Evolutionary conservation across 345 rosid genomes (phyloP), one percentile per base, ranked within the genome.

Genomic region (Isatis tinctoria): DNA sequence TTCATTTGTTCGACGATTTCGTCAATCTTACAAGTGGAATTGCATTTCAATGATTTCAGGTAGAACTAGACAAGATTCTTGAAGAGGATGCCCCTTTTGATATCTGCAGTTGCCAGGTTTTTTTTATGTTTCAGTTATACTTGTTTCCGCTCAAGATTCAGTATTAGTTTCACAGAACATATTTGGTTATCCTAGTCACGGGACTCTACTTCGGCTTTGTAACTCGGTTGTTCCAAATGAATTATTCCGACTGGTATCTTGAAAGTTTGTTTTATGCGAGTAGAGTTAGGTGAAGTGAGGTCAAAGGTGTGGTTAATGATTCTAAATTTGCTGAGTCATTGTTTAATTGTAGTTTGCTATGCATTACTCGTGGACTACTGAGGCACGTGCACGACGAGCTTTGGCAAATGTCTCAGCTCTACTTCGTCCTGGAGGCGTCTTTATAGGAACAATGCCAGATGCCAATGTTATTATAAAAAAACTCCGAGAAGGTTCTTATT

Each of bases 381-480:
- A 90, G 78, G 88, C 91, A 65, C 92, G 91, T 51, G 99, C 97
- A 43, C 84, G 96, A 16, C 87, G 92, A 73, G 98, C 99, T 61
- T 83, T 95, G 82, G 92, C 96, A 59, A 95, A 95, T 78, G 88
- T 92, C 40, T 92, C 99, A 32, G 89, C 97, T 70, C 76, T 95
- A 72, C 99, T 95, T 77, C 96, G 96, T 59, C 98, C 99, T 0
- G 97, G 99, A 69, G 98, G 99, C 60, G 85, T 80, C 32, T 90
- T 92, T 80, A 87, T 92, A 9, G 97, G 99, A 75, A 90, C 99
- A 37, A 95, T 92, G 99, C 98, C 98, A 65, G 99, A 92, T 84
- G 98, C 97, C 43, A 92, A 92, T 82, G 99, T 95, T 56, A 88
- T 95, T 44, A 51, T 95, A 0, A 88, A 88, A 79, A 95, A 95